These are phyloP conservation scores for Pleurotus giganteus DNA, from an alignment of 768 basidiomycete species.

Conservation along the genomic window DNA sequence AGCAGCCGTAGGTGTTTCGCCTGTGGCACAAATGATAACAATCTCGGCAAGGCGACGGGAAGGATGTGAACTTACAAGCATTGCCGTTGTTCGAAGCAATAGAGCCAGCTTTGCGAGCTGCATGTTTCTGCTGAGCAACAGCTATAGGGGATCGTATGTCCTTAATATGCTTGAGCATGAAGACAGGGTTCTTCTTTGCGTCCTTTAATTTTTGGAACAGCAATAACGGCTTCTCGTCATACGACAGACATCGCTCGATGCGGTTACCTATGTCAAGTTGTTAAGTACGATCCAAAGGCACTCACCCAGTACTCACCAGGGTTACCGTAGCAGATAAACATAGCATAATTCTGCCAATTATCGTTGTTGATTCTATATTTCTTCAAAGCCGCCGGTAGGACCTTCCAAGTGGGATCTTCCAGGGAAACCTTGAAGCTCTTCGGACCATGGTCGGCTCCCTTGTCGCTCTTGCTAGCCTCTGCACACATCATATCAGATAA, in stretches of 20 bases:
- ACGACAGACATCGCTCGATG: constrained; percentile 91
- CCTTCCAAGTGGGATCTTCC: constrained; percentile 98
- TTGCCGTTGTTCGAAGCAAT: constrained; percentile 41
- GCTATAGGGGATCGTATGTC: constrained; percentile 97
- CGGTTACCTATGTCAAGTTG: constrained; percentile 50
- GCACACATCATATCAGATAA: neutral
- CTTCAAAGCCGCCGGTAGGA: constrained; percentile 94
- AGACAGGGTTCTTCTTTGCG: constrained; percentile 95
- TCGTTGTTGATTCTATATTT: constrained; percentile 99
- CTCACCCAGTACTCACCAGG: constrained; percentile 53
- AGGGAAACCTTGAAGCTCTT: constrained; percentile 97
- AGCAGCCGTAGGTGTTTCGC: constrained; percentile 37
- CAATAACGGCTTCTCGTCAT: constrained; percentile 96
- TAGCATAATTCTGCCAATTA: constrained; percentile 98
- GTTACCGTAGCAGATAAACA: constrained; percentile 98
- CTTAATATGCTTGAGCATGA: constrained; percentile 96
- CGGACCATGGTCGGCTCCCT: constrained; percentile 41
- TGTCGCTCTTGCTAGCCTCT: constrained; percentile 1
- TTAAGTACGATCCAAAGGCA: neutral
- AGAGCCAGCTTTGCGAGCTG: constrained; percentile 75
- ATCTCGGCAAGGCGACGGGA: neutral
- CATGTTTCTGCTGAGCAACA: constrained; percentile 95
- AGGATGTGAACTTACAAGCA: neutral
- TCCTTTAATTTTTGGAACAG: constrained; percentile 98
- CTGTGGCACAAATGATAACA: neutral